Percentiles rank a stretch among this genome's conserved stretches.
Conservation (phyloP, 257 asterid genomes). For the Solanum dulcamara region DNA sequence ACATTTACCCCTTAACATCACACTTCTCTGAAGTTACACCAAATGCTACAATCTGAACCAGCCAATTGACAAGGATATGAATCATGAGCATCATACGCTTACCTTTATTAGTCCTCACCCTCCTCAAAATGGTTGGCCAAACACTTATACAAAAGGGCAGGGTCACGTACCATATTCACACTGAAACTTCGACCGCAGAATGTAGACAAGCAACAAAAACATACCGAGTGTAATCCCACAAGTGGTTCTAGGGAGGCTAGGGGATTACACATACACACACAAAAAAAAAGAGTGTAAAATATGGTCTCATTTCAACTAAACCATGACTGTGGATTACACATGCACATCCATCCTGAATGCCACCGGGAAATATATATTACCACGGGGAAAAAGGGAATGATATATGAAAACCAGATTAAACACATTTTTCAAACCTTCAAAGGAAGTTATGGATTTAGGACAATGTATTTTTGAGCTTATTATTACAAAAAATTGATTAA, state of each 20-base stretch:
- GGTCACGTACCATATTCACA: background rate
- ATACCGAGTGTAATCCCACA: background rate
- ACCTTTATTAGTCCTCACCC: background rate
- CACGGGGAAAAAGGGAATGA: background rate
- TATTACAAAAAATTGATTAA: background rate
- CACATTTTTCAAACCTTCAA: background rate
- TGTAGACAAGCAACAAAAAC: background rate
- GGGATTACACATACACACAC: background rate
- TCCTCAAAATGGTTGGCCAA: background rate
- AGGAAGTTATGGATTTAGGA: background rate
- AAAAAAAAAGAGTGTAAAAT: background rate
- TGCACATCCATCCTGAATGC: background rate
- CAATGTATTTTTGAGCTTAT: background rate
- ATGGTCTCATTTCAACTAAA: background rate
- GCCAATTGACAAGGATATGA: background rate
- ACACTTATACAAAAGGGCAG: background rate
- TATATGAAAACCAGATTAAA: background rate
- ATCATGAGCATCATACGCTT: background rate
- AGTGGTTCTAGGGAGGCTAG: background rate
- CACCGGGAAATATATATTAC: background rate
- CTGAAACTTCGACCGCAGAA: too few species aligned
- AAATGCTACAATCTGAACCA: background rate
- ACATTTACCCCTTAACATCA: background rate
- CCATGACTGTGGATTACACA: background rate
- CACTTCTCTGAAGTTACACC: background rate